A percentile compares a stretch with the other conserved stretches of the same genome.
These are phyloP conservation scores for Ophiostoma quercus DNA, from an alignment of 2,329 filamentous ascomycete species.

Conservation along the genomic window DNA sequence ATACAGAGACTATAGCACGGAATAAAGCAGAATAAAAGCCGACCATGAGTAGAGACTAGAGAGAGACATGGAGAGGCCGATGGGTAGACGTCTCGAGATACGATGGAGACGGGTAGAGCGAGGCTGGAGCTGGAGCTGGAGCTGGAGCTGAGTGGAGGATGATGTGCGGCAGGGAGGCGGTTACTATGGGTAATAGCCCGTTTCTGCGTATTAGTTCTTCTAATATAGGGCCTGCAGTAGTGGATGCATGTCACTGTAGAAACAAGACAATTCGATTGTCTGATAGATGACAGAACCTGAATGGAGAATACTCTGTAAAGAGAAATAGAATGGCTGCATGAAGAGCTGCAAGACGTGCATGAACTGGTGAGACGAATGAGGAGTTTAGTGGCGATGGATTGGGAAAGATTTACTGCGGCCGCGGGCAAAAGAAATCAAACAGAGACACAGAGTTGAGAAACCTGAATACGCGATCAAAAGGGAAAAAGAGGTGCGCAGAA, in stretches of 20 bases:
- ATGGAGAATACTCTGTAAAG: not conserved
- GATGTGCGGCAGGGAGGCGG: not conserved
- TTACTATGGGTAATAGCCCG: not conserved
- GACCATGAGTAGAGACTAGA: no score
- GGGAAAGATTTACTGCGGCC: not conserved
- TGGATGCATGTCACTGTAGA: conserved; percentile 4
- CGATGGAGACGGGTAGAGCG: not conserved
- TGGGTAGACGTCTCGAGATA: not conserved
- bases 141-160: not conserved
- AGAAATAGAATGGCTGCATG: not conserved
- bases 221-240: not conserved
- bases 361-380: not conserved
- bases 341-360: conserved; percentile 7
- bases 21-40: no score
- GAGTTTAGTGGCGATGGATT: not conserved
- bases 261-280: conserved; percentile 1
- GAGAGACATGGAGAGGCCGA: conserved; percentile 1
- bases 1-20: not conserved
- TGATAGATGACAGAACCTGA: not conserved
- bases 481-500: not conserved
- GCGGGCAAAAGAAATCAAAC: not conserved
- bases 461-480: not conserved
- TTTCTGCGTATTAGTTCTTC: not conserved
- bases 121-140: not conserved
- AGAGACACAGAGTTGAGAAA: not conserved